Conservation (phyloP, 805 yeast genomes). For the Lipomyces mesembrius region DNA sequence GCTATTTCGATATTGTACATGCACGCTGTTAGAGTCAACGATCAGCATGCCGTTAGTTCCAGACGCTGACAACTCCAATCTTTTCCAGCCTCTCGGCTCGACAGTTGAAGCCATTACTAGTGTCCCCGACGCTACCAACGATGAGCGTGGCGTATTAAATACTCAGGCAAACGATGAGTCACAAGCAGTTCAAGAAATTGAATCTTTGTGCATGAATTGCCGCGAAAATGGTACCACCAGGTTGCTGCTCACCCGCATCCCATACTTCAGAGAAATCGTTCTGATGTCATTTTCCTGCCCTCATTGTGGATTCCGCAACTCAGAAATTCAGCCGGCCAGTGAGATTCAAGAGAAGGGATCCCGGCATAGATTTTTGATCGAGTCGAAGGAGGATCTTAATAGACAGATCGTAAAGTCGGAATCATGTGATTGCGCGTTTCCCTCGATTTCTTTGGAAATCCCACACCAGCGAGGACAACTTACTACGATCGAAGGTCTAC, state of each 20-base stretch:
- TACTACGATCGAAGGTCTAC: constrained; percentile 88
- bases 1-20: not conserved
- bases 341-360: constrained; percentile 88
- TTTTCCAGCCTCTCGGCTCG: constrained; percentile 30
- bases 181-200: constrained; percentile 93
- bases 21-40: not conserved
- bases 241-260: constrained; percentile 83
- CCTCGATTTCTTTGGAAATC: constrained; percentile 87
- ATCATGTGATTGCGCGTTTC: constrained; percentile 75
- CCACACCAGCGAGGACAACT: constrained; percentile 95
- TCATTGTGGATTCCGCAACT: constrained; percentile 88
- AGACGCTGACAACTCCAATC: constrained; percentile 9
- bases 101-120: constrained; percentile 51
- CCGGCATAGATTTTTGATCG: constrained; percentile 70
- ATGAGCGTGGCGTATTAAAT: constrained; percentile 35
- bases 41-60: not conserved
- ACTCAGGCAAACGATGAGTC: constrained; percentile 52
- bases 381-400: constrained; percentile 71
- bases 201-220: constrained; percentile 96
- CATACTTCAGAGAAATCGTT: constrained; percentile 87
- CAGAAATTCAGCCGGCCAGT: constrained; percentile 96
- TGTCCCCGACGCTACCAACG: constrained; percentile 65
- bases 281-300: constrained; percentile 95
- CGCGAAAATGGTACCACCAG: constrained; percentile 82
- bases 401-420: constrained; percentile 93